Percentiles rank a stretch among this genome's conserved stretches.
Conservation (phyloP, 1,284 basidiomycete species). For the Ceratobasidium theobromae region DNA sequence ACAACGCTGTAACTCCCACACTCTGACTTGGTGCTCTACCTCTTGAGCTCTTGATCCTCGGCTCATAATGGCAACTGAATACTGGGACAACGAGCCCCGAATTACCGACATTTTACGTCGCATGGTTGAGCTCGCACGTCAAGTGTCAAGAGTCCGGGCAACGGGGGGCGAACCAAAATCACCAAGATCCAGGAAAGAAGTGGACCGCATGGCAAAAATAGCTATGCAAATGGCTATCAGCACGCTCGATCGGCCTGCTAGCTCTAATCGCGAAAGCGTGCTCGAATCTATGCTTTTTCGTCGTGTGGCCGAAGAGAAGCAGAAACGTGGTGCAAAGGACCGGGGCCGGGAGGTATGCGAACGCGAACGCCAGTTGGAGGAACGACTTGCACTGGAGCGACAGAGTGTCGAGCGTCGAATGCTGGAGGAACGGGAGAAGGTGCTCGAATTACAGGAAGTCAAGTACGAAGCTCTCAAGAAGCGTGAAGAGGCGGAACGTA, state of each 20-base stretch:
- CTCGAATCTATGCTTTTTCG: background rate
- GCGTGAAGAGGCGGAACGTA: background rate
- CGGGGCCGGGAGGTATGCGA: background rate
- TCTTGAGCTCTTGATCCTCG: no score
- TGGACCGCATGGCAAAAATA: background rate
- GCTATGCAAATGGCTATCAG: conserved; percentile 25
- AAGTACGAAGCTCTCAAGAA: background rate
- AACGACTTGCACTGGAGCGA: no score
- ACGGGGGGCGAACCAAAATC: background rate
- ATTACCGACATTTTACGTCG: background rate
- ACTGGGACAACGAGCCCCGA: no score
- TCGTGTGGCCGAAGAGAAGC: background rate
- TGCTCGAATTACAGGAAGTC: background rate
- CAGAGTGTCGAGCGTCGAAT: conserved; percentile 1
- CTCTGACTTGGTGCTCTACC: no score
- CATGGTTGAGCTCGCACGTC: conserved; percentile 7
- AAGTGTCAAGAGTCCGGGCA: no score
- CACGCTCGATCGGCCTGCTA: background rate
- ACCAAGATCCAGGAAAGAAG: no score
- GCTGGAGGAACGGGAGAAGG: conserved; percentile 12
- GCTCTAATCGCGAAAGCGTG: background rate
- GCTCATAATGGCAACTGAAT: no score
- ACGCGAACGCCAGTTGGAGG: conserved; percentile 1
- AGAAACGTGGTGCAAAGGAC: background rate
- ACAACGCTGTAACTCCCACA: background rate